Conservation (phyloP, 768 basidiomycete species). For the Rhizopogon rudus region DNA sequence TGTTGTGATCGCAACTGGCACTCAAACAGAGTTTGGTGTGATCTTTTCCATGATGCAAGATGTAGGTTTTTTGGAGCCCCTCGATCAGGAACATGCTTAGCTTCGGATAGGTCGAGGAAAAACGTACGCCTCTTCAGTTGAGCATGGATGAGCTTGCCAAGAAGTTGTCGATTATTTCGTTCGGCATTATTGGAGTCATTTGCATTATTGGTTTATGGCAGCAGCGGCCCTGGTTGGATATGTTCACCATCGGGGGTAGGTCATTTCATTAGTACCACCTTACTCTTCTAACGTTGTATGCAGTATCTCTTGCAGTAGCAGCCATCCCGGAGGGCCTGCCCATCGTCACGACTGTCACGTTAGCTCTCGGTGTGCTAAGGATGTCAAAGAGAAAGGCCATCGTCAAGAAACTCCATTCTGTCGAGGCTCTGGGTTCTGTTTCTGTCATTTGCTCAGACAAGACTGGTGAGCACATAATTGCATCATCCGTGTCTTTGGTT, state of each 20-base stretch:
- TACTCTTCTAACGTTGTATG: constrained; percentile 10
- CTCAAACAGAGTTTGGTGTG: constrained; percentile 90
- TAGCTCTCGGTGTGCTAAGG: constrained; percentile 88
- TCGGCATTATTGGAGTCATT: constrained; percentile 92
- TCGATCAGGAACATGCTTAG: neutral
- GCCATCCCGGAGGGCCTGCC: constrained; percentile 97
- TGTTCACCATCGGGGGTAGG: constrained; percentile 98
- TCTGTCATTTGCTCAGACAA: constrained; percentile 99
- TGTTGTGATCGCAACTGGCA: constrained; percentile 81
- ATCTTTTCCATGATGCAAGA: constrained; percentile 99
- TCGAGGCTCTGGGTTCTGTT: constrained; percentile 90
- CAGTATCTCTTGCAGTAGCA: constrained; percentile 96
- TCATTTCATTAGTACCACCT: neutral
- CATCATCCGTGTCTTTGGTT: neutral
- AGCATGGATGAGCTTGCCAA: constrained; percentile 97
- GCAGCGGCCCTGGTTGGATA: constrained; percentile 85
- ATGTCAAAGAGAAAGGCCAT: constrained; percentile 96
- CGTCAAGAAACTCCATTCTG: constrained; percentile 94
- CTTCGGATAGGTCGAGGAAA: constrained; percentile 61
- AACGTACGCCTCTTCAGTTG: constrained; percentile 86
- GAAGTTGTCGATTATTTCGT: constrained; percentile 84
- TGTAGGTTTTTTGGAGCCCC: constrained; percentile 34
- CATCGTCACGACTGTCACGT: constrained; percentile 95
- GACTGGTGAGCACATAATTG: constrained; percentile 53
- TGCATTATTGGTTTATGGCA: constrained; percentile 87